These are phyloP conservation scores for Tylopilus sp. DNA, from an alignment of 768 basidiomycete species.

Conservation along the genomic window DNA sequence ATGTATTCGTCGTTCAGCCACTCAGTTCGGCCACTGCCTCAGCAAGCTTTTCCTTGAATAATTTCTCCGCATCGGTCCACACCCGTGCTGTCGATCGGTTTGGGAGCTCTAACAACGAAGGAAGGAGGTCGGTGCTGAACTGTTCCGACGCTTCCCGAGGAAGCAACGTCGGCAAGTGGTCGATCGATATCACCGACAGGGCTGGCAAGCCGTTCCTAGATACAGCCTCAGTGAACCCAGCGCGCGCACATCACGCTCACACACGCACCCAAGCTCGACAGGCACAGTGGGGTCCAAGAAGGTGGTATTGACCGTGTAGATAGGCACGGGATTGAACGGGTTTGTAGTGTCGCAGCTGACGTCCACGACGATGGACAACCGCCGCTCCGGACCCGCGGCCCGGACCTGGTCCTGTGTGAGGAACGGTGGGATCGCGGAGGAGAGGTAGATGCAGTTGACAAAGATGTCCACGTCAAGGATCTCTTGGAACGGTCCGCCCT, in stretches of 20 bases:
- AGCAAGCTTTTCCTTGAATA: conserved; percentile 68
- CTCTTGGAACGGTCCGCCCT: conserved; percentile 94
- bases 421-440: conserved; percentile 82
- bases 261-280: conserved; percentile 66
- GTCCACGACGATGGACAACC: conserved; percentile 84
- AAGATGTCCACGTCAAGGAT: conserved; percentile 97
- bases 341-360: conserved; percentile 99
- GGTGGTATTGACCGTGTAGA: conserved; percentile 91
- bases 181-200: conserved; percentile 89
- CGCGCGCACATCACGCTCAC: conserved; percentile 28
- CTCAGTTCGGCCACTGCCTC: conserved; percentile 39
- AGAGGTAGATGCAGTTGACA: conserved; percentile 98
- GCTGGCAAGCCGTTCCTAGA: conserved; percentile 59
- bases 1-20: not conserved
- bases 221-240: conserved; percentile 6
- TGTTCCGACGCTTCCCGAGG: conserved; percentile 97
- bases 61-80: conserved; percentile 83
- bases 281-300: conserved; percentile 89
- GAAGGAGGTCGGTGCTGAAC: conserved; percentile 84
- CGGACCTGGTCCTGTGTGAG: conserved; percentile 65
- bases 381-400: conserved; percentile 64
- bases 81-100: conserved; percentile 63
- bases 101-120: conserved; percentile 78
- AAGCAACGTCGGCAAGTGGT: conserved; percentile 92
- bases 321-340: conserved; percentile 95